A percentile compares a stretch with the other conserved stretches of the same genome.
Conservation (phyloP, 2,329 filamentous ascomycete species). For the Fusarium chlamydosporum region DNA sequence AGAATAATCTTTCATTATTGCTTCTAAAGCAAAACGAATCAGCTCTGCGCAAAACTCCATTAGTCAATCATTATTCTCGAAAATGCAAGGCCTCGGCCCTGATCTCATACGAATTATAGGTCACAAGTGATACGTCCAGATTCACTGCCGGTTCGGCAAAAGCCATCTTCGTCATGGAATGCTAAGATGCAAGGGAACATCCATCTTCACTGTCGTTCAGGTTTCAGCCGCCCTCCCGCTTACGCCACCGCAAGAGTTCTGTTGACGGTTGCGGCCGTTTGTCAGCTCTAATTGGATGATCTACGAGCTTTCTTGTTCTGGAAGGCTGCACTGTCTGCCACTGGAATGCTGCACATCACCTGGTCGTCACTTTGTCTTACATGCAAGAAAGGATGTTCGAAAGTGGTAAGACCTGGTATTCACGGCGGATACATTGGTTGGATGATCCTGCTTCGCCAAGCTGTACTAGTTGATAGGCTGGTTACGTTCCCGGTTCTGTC, state of each 20-base stretch:
- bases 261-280: constrained; percentile 16
- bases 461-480: not conserved
- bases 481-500: not conserved
- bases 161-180: constrained; percentile 13
- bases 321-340: not conserved
- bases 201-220: not conserved
- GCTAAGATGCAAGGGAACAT: not conserved
- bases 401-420: not conserved
- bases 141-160: not conserved
- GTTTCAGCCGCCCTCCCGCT: constrained; percentile 23
- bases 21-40: not conserved
- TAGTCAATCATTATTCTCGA: not conserved
- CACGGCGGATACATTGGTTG: not conserved
- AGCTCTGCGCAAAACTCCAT: no score
- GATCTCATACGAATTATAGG: not conserved
- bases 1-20: not conserved
- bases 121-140: not conserved
- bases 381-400: not conserved
- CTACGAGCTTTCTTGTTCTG: not conserved
- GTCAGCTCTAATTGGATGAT: not conserved
- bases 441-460: not conserved
- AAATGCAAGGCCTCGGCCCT: not conserved
- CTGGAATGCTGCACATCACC: constrained; percentile 4
- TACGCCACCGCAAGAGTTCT: not conserved
- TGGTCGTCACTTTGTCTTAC: not conserved